These are phyloP conservation scores for Echinochloa phyllopogon DNA, from an alignment of 176 grass and related monocot genomes.

Conservation along the genomic window DNA sequence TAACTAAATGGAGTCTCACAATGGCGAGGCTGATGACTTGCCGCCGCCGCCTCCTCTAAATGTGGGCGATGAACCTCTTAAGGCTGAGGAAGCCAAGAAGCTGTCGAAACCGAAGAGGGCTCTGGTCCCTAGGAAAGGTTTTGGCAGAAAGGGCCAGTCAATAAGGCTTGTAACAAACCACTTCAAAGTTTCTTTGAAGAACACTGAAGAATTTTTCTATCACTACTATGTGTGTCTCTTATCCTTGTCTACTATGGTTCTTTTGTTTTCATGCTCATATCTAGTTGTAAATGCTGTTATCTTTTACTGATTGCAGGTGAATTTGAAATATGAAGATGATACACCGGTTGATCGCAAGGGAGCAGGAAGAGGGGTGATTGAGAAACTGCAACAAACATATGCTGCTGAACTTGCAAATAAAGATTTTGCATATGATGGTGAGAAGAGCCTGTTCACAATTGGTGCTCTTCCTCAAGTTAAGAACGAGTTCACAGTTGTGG, in stretches of 20 bases:
- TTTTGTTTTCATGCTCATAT: background rate
- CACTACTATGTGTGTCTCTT: conserved; percentile 67
- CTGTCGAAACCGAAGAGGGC: conserved; percentile 52
- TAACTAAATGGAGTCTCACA: conserved; percentile 49
- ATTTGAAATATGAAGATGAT: conserved; percentile 88
- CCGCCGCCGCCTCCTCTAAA: conserved; percentile 43
- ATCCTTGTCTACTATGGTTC: background rate
- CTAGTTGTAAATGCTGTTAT: background rate
- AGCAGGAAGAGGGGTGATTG: conserved; percentile 64
- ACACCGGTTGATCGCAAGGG: conserved; percentile 85
- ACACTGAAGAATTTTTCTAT: conserved; percentile 57
- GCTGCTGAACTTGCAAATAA: conserved; percentile 67
- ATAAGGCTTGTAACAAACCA: conserved; percentile 67
- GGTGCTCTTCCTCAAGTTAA: conserved; percentile 76
- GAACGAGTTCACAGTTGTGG: conserved; percentile 73
- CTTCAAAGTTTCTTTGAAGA: conserved; percentile 64
- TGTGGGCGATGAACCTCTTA: conserved; percentile 34
- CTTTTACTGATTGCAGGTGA: conserved; percentile 55
- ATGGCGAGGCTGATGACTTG: conserved; percentile 46
- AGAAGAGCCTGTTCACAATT: conserved; percentile 84
- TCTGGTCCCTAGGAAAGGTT: conserved; percentile 52
- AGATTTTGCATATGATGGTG: conserved; percentile 91
- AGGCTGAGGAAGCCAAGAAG: conserved; percentile 42
- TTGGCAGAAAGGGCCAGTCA: conserved; percentile 52
- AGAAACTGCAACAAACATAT: conserved; percentile 82